Conservation (phyloP, 306 rosid genomes). For the Abrus precatorius region DNA sequence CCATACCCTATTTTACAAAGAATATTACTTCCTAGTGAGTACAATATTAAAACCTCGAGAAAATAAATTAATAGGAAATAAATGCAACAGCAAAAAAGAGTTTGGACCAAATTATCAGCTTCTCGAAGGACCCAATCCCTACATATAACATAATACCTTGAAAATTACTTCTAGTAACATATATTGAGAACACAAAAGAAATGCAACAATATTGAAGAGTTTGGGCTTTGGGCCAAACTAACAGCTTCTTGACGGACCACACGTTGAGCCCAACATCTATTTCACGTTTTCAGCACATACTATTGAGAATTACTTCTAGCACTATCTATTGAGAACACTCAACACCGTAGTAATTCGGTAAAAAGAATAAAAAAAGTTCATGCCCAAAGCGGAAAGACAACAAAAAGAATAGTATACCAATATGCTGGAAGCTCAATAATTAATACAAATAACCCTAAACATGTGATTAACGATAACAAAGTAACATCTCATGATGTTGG, state of each 20-base stretch:
- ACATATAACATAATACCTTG: no score
- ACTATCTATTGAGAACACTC: neutral
- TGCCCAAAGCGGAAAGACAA: neutral
- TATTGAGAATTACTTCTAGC: neutral
- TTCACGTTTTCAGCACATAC: neutral
- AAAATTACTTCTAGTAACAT: no score
- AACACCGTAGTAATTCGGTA: neutral
- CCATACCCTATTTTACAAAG: neutral
- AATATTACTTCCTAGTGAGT: neutral
- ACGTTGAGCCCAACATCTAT: neutral
- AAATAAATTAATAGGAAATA: no score
- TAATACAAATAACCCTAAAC: neutral
- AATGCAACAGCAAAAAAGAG: no score
- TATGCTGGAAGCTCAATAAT: neutral
- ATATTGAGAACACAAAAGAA: neutral
- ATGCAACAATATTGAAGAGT: neutral
- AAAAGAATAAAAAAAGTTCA: neutral
- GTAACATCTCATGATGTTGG: conserved; percentile 17
- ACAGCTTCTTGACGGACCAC: neutral
- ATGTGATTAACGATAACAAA: conserved; percentile 6
- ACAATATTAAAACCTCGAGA: neutral
- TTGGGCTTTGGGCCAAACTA: neutral
- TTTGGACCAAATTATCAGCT: no score
- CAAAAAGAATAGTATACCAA: conserved; percentile 14
- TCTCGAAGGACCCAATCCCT: no score